These are phyloP conservation scores for Venustampulla echinocandica DNA, from an alignment of 495 filamentous ascomycete species.

Conservation along the genomic window DNA sequence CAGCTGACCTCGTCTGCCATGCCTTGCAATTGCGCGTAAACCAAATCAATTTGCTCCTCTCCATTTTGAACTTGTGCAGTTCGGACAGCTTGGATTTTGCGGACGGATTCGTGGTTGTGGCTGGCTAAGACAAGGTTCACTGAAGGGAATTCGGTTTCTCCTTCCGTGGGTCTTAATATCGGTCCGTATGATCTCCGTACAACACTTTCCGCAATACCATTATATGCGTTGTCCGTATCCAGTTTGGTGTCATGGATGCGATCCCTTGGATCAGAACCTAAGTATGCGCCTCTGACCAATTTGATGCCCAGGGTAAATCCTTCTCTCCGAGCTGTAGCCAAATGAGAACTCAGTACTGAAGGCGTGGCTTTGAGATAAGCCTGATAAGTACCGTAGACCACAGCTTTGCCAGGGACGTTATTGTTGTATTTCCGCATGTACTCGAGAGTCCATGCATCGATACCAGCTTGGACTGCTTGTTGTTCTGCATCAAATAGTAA, in stretches of 20 bases:
- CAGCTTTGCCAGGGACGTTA: slow-evolving; percentile 47
- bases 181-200: slow-evolving; percentile 37
- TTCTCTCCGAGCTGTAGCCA: slow-evolving; percentile 54
- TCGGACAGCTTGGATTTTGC: slow-evolving; percentile 54
- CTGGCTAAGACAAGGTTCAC: slow-evolving; percentile 73
- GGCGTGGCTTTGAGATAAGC: slow-evolving; percentile 73
- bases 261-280: slow-evolving; percentile 68
- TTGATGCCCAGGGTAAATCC: slow-evolving; percentile 81
- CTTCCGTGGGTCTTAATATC: slow-evolving; percentile 35
- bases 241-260: slow-evolving; percentile 74
- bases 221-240: slow-evolving; percentile 65
- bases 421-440: slow-evolving; percentile 81
- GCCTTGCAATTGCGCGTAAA: slow-evolving; percentile 86
- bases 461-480: slow-evolving; percentile 66
- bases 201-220: slow-evolving; percentile 50
- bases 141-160: slow-evolving; percentile 44
- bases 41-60: slow-evolving; percentile 47
- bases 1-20: slow-evolving; percentile 96
- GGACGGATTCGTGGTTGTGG: slow-evolving; percentile 83
- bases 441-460: slow-evolving; percentile 74
- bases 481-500: slow-evolving; percentile 92
- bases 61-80: slow-evolving; percentile 38
- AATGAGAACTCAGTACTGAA: slow-evolving; percentile 52
- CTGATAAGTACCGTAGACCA: slow-evolving; percentile 73
- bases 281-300: slow-evolving; percentile 85